Evolutionary conservation across 805 yeast genomes (phyloP), one percentile per base, ranked within the genome.

Genomic region (Metschnikowia similis): DNA sequence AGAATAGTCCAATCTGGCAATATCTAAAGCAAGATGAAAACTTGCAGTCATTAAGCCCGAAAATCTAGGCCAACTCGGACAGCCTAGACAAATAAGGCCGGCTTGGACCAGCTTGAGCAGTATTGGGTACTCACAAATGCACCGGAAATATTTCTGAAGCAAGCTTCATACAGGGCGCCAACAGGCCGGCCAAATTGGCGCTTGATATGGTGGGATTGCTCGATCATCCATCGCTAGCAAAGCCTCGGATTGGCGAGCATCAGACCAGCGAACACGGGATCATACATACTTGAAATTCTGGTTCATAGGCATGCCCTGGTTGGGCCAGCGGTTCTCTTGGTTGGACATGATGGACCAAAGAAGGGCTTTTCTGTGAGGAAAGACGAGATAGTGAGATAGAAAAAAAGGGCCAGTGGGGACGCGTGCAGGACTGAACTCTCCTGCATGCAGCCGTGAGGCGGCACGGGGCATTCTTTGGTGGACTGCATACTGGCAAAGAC

Each of bases 251-350:
- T 21, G 21, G 14, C 13, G 8, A 7, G 7, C 31, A 14, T 9
- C 37, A 8, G 16, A 10, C 6, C 13, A 37, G 7, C 13, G 13
- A 37, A 30, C 37, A 35, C 14, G 16, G 16, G 11, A 11, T 11
- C n/a, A 40, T 54, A 71, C 76, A 58, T 71, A 72, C 77, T 69
- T 72, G 62, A 69, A 72, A 48, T 64, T 70, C 57, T 69, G 77
- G 35, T 71, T 70, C 46, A 72, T 60, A 6, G 76, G 75, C 48
- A 74, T 67, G 53, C 68, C 73, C 50, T 70, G 75, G 54, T 61
- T 68, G 45, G 65, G 66, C 76, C 77, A 72, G 53, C 70, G 74
- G 50, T 71, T 75, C 50, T 67, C 72, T 52, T 66, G 72, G 54
- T 67, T 70, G 41, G 75, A 56, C 77, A 72, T 72, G 49, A 29